Conservation (phyloP, 2,329 filamentous ascomycete genomes). For the Amylocarpus encephaloides region DNA sequence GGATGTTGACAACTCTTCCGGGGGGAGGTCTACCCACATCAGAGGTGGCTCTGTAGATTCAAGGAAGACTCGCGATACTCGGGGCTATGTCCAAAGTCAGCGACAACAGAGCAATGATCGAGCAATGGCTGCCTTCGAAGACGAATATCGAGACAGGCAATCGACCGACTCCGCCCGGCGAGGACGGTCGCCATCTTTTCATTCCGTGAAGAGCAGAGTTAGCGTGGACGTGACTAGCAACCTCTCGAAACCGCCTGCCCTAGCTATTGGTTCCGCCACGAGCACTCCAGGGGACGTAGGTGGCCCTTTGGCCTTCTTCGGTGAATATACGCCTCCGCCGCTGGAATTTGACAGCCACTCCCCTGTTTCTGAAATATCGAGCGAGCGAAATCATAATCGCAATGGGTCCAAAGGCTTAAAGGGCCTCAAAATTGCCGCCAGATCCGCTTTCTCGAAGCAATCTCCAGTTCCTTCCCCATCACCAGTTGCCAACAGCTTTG, state of each 20-base stretch:
- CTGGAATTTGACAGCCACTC: slow-evolving; percentile 5
- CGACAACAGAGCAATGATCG: slow-evolving; percentile 11
- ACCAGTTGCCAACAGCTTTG: slow-evolving; percentile 1
- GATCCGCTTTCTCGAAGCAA: slow-evolving; percentile 9
- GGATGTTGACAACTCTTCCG: neutral
- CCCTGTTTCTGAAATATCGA: slow-evolving; percentile 4
- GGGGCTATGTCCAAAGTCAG: slow-evolving; percentile 12
- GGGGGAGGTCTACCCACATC: neutral
- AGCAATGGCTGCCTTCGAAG: slow-evolving; percentile 7
- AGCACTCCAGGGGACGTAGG: neutral
- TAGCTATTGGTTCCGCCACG: neutral
- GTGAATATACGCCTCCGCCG: slow-evolving; percentile 11
- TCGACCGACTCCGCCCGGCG: neutral
- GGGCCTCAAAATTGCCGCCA: slow-evolving; percentile 12
- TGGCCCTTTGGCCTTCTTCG: slow-evolving; percentile 6
- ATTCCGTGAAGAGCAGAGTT: slow-evolving; percentile 10
- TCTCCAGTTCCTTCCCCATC: neutral
- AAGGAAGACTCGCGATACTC: neutral
- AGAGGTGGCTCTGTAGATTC: neutral
- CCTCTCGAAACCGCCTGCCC: neutral
- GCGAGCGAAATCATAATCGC: neutral
- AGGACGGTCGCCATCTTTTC: slow-evolving; percentile 7
- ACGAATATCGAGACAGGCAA: slow-evolving; percentile 7
- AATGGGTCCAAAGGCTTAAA: slow-evolving; percentile 9
- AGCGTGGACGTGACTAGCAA: slow-evolving; percentile 7